Conservation (phyloP, 306 rosid species). For the Alnus rubra region DNA sequence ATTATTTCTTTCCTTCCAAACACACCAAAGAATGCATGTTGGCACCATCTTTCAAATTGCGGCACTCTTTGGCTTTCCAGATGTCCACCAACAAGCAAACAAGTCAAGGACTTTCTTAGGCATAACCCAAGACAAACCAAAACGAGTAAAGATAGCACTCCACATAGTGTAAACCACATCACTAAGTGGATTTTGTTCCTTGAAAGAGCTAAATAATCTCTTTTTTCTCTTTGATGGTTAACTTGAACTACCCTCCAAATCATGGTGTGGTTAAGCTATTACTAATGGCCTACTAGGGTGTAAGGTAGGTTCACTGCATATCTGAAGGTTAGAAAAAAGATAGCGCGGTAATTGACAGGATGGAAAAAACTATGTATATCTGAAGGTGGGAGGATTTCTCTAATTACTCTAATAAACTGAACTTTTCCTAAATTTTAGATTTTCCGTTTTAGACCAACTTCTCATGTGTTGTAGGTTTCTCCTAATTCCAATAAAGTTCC, state of each 20-base stretch:
- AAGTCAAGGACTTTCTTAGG: background rate
- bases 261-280: background rate
- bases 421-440: too few species aligned
- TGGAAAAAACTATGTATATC: background rate
- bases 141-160: too few species aligned
- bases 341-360: background rate
- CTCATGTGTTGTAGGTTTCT: too few species aligned
- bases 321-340: too few species aligned
- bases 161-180: background rate
- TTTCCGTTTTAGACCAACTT: too few species aligned
- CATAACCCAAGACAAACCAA: too few species aligned
- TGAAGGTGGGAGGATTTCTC: background rate
- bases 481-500: too few species aligned
- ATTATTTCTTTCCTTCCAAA: too few species aligned
- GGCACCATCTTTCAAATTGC: too few species aligned
- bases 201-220: background rate
- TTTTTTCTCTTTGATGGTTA: background rate
- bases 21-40: too few species aligned
- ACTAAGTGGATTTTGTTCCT: background rate
- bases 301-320: background rate
- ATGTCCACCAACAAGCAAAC: too few species aligned
- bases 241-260: background rate
- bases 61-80: too few species aligned
- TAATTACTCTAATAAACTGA: background rate
- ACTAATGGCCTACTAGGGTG: background rate